Conservation (phyloP, 2,329 filamentous ascomycete genomes). For the Cercospora sp. region DNA sequence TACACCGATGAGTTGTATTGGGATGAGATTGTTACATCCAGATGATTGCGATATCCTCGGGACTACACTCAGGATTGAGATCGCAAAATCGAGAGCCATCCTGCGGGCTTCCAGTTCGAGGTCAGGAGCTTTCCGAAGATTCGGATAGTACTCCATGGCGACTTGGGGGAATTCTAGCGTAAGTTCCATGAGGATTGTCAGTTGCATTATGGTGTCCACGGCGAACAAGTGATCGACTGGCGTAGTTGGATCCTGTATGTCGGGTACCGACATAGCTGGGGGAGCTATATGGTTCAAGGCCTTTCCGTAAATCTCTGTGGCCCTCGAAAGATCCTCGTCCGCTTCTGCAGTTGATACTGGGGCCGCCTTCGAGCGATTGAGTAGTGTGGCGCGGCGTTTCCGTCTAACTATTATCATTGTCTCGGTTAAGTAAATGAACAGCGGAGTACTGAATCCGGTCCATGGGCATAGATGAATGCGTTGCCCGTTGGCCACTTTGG, state of each 20-base stretch:
- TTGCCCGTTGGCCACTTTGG: conserved; percentile 13
- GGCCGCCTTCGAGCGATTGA: not conserved
- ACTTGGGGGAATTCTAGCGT: conserved; percentile 17
- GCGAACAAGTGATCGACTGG: conserved; percentile 18
- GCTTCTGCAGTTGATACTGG: not conserved
- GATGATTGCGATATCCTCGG: not conserved
- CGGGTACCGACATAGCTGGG: conserved; percentile 4
- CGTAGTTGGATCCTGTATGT: conserved; percentile 19
- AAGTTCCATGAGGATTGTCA: conserved; percentile 19
- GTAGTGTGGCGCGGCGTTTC: conserved; percentile 15
- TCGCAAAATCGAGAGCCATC: not conserved
- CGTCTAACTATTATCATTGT: conserved; percentile 16
- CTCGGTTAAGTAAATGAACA: conserved; percentile 20
- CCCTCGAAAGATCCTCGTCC: conserved; percentile 10
- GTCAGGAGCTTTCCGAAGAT: not conserved
- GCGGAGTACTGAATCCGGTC: conserved; percentile 19
- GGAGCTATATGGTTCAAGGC: conserved; percentile 10
- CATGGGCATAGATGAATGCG: conserved; percentile 18
- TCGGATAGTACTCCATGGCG: not conserved
- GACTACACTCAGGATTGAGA: conserved; percentile 1
- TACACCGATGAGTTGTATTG: not conserved
- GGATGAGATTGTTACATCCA: not conserved
- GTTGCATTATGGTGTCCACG: conserved; percentile 18
- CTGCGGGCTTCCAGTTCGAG: not conserved
- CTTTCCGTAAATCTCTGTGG: conserved; percentile 7